phyloP scores from a whole-genome alignment of 140 eudicot genomes.

The Anethum foeniculum region DNA sequence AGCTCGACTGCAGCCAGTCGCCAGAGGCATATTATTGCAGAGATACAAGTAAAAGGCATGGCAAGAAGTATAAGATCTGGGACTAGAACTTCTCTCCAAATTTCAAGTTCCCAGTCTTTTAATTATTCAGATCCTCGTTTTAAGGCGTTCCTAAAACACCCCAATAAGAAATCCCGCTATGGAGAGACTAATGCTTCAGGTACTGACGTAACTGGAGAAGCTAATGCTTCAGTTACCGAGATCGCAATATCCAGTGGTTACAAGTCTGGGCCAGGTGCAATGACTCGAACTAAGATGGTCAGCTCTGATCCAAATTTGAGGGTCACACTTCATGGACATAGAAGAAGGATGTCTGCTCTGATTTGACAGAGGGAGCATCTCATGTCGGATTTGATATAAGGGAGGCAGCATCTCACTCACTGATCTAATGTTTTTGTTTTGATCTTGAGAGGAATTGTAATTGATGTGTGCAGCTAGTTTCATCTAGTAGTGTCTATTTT shows the following conservation, averaged over 20 bases:
- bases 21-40: constrained; percentile 34
- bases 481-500: neutral
- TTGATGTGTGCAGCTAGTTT: constrained; percentile 7
- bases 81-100: constrained; percentile 31
- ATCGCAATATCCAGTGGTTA: constrained; percentile 3
- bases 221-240: constrained; percentile 11
- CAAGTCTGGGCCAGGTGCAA: constrained; percentile 14
- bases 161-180: constrained; percentile 20
- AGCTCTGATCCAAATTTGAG: constrained; percentile 22
- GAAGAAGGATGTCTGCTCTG: constrained; percentile 40
- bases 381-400: neutral
- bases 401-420: constrained; percentile 8
- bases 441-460: constrained; percentile 2
- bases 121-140: constrained; percentile 34
- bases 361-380: constrained; percentile 12
- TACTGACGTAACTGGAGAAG: constrained; percentile 15
- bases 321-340: constrained; percentile 21
- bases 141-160: constrained; percentile 19
- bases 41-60: constrained; percentile 18
- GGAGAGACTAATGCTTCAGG: constrained; percentile 8
- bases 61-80: constrained; percentile 25
- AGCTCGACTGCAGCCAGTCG: constrained; percentile 38
- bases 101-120: constrained; percentile 36
- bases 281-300: constrained; percentile 14
- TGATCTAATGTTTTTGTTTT: constrained; percentile 2